These are phyloP conservation scores for Aspergillus caelatus DNA, from an alignment of 2,329 filamentous ascomycete genomes.

Conservation along the genomic window DNA sequence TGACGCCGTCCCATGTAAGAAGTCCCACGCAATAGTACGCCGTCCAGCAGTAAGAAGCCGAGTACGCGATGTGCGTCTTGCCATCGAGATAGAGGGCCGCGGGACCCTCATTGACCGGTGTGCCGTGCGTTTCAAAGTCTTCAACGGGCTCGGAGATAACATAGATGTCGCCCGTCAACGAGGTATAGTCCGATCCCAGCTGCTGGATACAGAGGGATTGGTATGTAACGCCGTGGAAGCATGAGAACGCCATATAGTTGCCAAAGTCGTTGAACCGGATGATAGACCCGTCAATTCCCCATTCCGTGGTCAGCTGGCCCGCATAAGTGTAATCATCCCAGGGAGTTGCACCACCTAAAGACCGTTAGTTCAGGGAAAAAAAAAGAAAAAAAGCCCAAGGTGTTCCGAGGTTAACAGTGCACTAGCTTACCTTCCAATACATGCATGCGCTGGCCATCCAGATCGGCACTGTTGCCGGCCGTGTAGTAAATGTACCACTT, in stretches of 20 bases:
- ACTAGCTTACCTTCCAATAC: conserved; percentile 53
- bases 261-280: conserved; percentile 52
- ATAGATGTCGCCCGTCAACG: conserved; percentile 45
- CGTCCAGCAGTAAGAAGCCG: conserved; percentile 61
- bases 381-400: background rate
- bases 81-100: conserved; percentile 57
- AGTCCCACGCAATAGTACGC: conserved; percentile 57
- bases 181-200: conserved; percentile 14
- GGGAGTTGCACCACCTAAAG: conserved; percentile 51
- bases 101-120: conserved; percentile 59
- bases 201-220: conserved; percentile 21
- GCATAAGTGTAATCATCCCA: conserved; percentile 57
- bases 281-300: conserved; percentile 59
- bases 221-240: conserved; percentile 43
- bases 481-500: conserved; percentile 63
- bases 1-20: conserved; percentile 55
- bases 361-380: background rate
- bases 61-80: conserved; percentile 58
- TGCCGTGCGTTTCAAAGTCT: conserved; percentile 54
- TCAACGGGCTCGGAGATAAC: conserved; percentile 57
- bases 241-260: conserved; percentile 60
- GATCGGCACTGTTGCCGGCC: conserved; percentile 49
- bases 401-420: no score
- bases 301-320: conserved; percentile 51
- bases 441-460: conserved; percentile 55